These are phyloP conservation scores for Oryza glaberrima DNA, from an alignment of 176 grass and related monocot species.

Conservation along the genomic window DNA sequence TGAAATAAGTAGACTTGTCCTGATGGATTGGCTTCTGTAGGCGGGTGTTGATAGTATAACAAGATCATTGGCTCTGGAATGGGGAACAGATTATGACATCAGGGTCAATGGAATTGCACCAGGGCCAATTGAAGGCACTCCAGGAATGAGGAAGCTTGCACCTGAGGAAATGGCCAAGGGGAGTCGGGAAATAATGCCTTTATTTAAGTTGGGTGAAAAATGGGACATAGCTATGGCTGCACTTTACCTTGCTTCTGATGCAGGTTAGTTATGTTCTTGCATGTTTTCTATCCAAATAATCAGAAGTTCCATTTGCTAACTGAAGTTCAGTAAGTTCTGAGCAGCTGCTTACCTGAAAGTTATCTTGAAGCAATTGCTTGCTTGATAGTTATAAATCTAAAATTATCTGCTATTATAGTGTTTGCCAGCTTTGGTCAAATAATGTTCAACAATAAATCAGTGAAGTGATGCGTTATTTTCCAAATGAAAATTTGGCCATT, in stretches of 20 bases:
- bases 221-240: constrained; percentile 91
- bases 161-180: constrained; percentile 79
- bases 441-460: not conserved
- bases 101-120: constrained; percentile 94
- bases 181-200: constrained; percentile 48
- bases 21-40: constrained; percentile 44
- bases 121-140: constrained; percentile 78
- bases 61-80: constrained; percentile 88
- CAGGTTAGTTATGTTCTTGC: constrained; percentile 46
- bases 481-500: not conserved
- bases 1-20: constrained; percentile 17
- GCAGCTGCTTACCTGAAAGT: not conserved
- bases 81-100: constrained; percentile 95
- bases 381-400: not conserved
- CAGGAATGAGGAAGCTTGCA: constrained; percentile 91
- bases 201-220: constrained; percentile 82
- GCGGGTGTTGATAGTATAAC: constrained; percentile 94
- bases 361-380: not conserved
- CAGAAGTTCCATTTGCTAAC: not conserved
- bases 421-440: not conserved
- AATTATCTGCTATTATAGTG: not conserved
- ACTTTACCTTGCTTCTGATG: constrained; percentile 89
- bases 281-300: not conserved
- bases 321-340: not conserved
- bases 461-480: not conserved